Evolutionary conservation across 345 rosid genomes (phyloP), one percentile per base, ranked within the genome.

Genomic region (Hevea brasiliensis): DNA sequence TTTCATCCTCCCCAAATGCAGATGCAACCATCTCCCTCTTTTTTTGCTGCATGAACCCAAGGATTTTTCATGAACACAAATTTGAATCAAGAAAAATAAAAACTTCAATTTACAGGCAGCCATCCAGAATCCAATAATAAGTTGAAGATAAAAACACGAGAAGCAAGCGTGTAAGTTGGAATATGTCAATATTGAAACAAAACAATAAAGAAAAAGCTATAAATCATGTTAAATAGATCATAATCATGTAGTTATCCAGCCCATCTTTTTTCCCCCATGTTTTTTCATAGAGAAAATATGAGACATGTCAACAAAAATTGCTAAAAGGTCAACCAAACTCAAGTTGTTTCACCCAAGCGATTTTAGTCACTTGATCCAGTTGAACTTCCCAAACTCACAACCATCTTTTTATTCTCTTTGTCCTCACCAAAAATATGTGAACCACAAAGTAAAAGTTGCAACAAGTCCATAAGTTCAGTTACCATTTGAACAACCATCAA

Each of bases 11-110:
- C 70, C 97, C 99, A 61, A 95, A 90, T 42, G 98, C 99, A 66
- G 96, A 91, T 15, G 98, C 89, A 37, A 92, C 97, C 98, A 95
- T 90, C 84, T 73, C 87, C 82, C 97, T 89, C 87, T 94, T 94
- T 89, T 92, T 90, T 92, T 84, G 85, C 97, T 94, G 92, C 72
- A 76, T 54, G 48, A 40, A 68, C 47, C 15, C 17, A 68, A 60
- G 6, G 10, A 26, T 44, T 60, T 57, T 55, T 55, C n/a, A 26
- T 47, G 12, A 45, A 32, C 61, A 37, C 42, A 53, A 45, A 17
- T 62, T 65, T 11, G 24, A 58, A 17, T 35, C 45, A 2, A 40
- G 53, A 8, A 51, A 71, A 73, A 65, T 8, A 73, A 27, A 66
- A 35, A 48, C 2, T 23, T 51, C 9, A 1, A 59, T 54, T 17